Evolutionary conservation across 768 basidiomycete genomes (phyloP), one percentile per base, ranked within the genome.

Genomic region (Russula dissimulans): DNA sequence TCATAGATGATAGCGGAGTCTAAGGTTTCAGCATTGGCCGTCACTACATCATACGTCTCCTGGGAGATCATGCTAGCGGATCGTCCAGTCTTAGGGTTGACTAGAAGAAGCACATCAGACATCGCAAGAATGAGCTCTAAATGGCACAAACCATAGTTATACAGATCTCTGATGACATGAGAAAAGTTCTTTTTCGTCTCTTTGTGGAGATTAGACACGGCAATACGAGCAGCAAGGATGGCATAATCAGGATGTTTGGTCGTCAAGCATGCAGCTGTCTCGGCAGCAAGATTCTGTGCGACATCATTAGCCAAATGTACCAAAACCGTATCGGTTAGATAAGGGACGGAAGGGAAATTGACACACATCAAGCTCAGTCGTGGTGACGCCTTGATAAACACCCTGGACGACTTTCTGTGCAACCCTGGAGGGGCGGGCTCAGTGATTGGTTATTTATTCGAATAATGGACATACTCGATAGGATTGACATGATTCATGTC

Each of bases 161-260:
- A 91, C 41, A 99, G 77, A 70, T 98, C 95, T 60, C 83, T 84
- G 69, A 99, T 81, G 64, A 99, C 95, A 61, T 86, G 81, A 1
- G 92, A 93, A 71, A 99, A 98, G 67, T 77, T 90, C 79, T 98
- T 98, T 78, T 94, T 97, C 17, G 97, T 98, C 76, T 99, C 95
- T 69, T 99, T 98, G 82, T 99, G 97, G 11, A 98, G 77, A 71
- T 98, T 99, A 51, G 95, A 97, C 68, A 99, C 93, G 57, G 97
- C 97, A 56, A 99, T 98, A 60, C 97, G 92, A 22, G 97, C 97
- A 5, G 97, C 97, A 64, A 99, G 91, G 61, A 98, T 86, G 29
- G 97, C 97, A 68, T 99, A 99, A 71, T 99, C 97, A 8, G 95
- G 94, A 69, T 95, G 93, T 66, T 91, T 93, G 31, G 95, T 98